These are phyloP conservation scores for Geopyxis carbonaria DNA, from an alignment of 495 filamentous ascomycete species.

Conservation along the genomic window DNA sequence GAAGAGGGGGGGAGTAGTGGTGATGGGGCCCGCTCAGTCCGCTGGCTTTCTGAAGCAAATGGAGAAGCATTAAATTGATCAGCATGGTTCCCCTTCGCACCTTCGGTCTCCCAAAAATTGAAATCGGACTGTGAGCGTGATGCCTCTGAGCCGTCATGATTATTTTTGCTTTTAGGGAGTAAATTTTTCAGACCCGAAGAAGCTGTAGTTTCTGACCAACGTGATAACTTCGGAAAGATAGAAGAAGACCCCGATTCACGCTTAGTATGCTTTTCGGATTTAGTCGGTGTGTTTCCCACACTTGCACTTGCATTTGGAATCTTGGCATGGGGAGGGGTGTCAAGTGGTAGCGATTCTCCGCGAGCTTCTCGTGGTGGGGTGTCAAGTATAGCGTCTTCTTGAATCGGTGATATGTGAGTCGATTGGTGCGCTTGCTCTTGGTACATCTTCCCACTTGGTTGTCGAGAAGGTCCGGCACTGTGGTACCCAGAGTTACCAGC, in stretches of 20 bases:
- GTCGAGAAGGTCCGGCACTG: conserved; percentile 20
- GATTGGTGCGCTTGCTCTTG: conserved; percentile 25
- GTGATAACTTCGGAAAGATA: conserved; percentile 82
- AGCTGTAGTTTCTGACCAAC: conserved; percentile 92
- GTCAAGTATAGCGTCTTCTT: conserved; percentile 33
- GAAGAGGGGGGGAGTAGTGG: conserved; percentile 22
- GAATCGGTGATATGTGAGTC: conserved; percentile 26
- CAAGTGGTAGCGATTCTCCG: conserved; percentile 47
- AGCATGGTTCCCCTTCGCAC: conserved; percentile 1
- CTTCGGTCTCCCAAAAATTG: conserved; percentile 24
- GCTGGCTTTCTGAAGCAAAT: conserved; percentile 17
- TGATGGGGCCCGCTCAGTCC: conserved; percentile 12
- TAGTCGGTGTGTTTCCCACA: conserved; percentile 59
- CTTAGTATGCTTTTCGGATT: conserved; percentile 61
- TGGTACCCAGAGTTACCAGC: conserved; percentile 21
- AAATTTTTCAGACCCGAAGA: conserved; percentile 40
- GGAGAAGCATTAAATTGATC: background rate
- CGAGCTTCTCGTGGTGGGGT: conserved; percentile 34
- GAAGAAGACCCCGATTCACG: conserved; percentile 81
- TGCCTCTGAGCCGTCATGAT: conserved; percentile 19
- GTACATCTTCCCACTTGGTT: conserved; percentile 20
- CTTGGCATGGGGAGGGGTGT: conserved; percentile 52
- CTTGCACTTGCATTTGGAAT: conserved; percentile 41
- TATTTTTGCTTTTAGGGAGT: conserved; percentile 16
- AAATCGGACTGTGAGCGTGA: conserved; percentile 20